phyloP scores from a whole-genome alignment of 208 protist genomes.

The Trypanosoma cruzi region DNA sequence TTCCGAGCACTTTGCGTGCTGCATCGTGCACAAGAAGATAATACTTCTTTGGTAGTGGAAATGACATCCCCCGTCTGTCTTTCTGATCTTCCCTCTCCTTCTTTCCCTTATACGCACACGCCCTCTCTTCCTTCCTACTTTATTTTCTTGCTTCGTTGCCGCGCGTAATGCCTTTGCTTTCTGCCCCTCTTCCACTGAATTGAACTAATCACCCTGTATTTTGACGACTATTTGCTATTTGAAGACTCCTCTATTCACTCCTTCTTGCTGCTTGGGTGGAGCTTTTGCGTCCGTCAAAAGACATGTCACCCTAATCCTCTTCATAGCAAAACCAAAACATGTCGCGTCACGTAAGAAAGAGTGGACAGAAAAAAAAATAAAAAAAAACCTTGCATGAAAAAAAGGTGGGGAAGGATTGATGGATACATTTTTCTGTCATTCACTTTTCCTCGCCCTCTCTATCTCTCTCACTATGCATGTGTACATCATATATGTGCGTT shows the following conservation, averaged over 20 bases:
- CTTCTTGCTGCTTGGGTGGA: not conserved
- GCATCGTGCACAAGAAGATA: constrained; percentile 85
- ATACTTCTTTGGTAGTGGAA: constrained; percentile 58
- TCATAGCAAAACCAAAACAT: not conserved
- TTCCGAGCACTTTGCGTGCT: constrained; percentile 45
- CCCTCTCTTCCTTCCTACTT: not conserved
- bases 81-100: constrained; percentile 2
- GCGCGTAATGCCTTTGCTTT: too few species aligned
- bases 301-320: not conserved
- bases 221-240: not conserved
- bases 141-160: not conserved
- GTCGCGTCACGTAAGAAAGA: not conserved
- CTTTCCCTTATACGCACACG: not conserved
- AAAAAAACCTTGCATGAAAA: constrained; percentile 10
- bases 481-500: too few species aligned
- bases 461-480: not conserved
- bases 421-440: not conserved
- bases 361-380: constrained; percentile 19
- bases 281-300: not conserved
- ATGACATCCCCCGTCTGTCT: constrained; percentile 14
- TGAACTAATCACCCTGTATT: not conserved
- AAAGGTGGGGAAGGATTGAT: not conserved
- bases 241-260: not conserved
- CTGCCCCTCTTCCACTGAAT: not conserved
- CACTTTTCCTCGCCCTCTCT: not conserved